phyloP scores from a whole-genome alignment of 495 filamentous ascomycete species.

The Penicillium soppii region DNA sequence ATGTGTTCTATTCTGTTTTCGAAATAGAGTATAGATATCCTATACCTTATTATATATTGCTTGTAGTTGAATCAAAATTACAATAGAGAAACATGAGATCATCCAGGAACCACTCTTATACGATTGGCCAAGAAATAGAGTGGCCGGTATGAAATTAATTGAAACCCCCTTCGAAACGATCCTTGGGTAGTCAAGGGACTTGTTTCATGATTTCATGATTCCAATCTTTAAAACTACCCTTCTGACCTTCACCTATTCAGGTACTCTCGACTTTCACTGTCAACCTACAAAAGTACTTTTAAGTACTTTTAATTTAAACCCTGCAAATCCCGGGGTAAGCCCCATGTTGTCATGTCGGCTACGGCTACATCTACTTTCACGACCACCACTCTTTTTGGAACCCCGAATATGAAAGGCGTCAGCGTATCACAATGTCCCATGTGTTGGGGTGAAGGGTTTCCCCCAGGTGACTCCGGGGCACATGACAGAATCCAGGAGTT shows the following conservation, averaged over 20 bases:
- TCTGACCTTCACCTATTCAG: not conserved
- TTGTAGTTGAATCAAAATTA: too few species aligned
- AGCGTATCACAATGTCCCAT: constrained; percentile 40
- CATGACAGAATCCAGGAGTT: constrained; percentile 76
- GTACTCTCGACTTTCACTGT: not conserved
- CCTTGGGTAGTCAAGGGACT: too few species aligned
- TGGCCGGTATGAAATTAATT: constrained; percentile 12
- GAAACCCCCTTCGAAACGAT: constrained; percentile 5
- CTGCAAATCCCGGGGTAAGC: constrained; percentile 18
- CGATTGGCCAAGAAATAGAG: constrained; percentile 8
- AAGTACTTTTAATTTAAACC: not conserved
- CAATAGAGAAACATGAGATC: not conserved
- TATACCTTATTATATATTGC: too few species aligned
- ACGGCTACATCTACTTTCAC: constrained; percentile 33
- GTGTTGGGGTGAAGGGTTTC: constrained; percentile 43
- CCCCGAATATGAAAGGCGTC: constrained; percentile 31
- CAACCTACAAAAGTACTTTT: too few species aligned
- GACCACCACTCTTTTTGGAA: constrained; percentile 37
- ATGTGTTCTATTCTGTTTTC: too few species aligned
- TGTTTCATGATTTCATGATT: not conserved
- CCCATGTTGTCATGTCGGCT: constrained; percentile 31
- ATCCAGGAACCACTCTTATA: not conserved
- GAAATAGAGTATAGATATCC: too few species aligned
- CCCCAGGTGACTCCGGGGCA: constrained; percentile 43
- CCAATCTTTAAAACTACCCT: not conserved